These are phyloP conservation scores for Talaromyces atroroseus DNA, from an alignment of 2,329 filamentous ascomycete species.

Conservation along the genomic window DNA sequence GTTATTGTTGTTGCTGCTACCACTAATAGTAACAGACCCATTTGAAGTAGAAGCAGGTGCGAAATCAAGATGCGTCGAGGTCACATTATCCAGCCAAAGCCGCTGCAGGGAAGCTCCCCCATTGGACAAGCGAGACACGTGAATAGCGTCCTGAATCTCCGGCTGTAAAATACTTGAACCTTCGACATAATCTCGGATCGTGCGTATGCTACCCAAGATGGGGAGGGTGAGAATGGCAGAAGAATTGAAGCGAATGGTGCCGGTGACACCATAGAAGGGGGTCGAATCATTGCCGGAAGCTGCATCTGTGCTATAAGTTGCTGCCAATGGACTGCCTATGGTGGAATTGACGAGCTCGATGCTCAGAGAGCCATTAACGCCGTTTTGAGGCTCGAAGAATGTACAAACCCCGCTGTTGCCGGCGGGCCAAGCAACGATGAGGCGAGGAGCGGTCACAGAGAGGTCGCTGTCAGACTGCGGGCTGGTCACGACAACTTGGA, in stretches of 20 bases:
- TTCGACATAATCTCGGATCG: constrained; percentile 59
- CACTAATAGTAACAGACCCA: constrained; percentile 34
- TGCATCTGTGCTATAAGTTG: constrained; percentile 35
- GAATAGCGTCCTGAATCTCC: constrained; percentile 51
- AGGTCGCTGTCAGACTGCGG: constrained; percentile 51
- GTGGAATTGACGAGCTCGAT: constrained; percentile 51
- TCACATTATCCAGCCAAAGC: constrained; percentile 59
- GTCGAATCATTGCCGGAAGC: constrained; percentile 21
- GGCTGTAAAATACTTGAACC: constrained; percentile 50
- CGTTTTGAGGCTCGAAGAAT: constrained; percentile 53
- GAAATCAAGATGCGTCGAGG: constrained; percentile 51
- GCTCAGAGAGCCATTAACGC: constrained; percentile 49
- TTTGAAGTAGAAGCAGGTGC: constrained; percentile 27
- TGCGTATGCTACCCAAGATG: constrained; percentile 58
- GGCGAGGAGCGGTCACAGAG: constrained; percentile 51
- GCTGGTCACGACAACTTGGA: constrained; percentile 57
- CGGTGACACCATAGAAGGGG: constrained; percentile 50
- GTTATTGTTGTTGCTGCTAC: constrained; percentile 31
- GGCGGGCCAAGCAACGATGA: constrained; percentile 60
- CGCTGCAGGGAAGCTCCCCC: constrained; percentile 48
- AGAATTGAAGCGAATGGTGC: constrained; percentile 52
- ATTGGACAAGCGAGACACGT: constrained; percentile 34
- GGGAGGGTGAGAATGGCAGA: constrained; percentile 52
- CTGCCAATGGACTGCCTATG: constrained; percentile 40
- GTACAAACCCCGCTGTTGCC: constrained; percentile 58